Conservation (phyloP, 2,329 filamentous ascomycete species). For the Pezicula rhizophila region DNA sequence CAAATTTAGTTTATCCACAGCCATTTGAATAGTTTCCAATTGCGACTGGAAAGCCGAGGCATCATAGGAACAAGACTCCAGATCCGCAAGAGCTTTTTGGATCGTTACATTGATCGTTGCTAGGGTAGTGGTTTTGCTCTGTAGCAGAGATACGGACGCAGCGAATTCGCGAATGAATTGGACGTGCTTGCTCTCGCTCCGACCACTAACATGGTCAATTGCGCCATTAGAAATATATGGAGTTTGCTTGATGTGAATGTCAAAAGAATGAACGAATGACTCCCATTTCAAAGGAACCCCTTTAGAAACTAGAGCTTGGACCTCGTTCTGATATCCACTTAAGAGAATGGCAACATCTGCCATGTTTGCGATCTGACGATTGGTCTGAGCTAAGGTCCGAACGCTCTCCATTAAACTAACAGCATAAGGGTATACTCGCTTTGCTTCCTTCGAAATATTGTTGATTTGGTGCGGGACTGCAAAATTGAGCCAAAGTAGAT, state of each 20-base stretch:
- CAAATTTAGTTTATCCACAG: conserved; percentile 92
- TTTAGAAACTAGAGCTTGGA: conserved; percentile 75
- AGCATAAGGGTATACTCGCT: conserved; percentile 94
- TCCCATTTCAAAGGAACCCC: conserved; percentile 93
- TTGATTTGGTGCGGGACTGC: conserved; percentile 90
- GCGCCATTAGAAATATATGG: conserved; percentile 51
- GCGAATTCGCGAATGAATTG: conserved; percentile 95
- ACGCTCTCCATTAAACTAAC: conserved; percentile 98
- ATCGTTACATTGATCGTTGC: conserved; percentile 72
- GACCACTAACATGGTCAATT: conserved; percentile 50
- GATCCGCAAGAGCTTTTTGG: conserved; percentile 75
- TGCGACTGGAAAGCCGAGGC: conserved; percentile 71
- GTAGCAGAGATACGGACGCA: conserved; percentile 76
- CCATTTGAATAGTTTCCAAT: conserved; percentile 79
- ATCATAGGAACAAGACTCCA: conserved; percentile 80
- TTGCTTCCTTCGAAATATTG: conserved; percentile 97
- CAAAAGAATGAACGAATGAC: conserved; percentile 94
- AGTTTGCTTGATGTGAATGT: conserved; percentile 69
- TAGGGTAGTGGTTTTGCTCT: conserved; percentile 78
- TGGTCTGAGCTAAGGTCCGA: conserved; percentile 85
- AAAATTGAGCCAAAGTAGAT: conserved; percentile 91
- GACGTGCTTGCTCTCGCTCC: conserved; percentile 84
- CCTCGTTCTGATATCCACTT: conserved; percentile 86
- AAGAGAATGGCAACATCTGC: conserved; percentile 80
- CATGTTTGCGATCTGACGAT: conserved; percentile 78